Conservation (phyloP, 345 rosid species). For the Populus tremula region DNA sequence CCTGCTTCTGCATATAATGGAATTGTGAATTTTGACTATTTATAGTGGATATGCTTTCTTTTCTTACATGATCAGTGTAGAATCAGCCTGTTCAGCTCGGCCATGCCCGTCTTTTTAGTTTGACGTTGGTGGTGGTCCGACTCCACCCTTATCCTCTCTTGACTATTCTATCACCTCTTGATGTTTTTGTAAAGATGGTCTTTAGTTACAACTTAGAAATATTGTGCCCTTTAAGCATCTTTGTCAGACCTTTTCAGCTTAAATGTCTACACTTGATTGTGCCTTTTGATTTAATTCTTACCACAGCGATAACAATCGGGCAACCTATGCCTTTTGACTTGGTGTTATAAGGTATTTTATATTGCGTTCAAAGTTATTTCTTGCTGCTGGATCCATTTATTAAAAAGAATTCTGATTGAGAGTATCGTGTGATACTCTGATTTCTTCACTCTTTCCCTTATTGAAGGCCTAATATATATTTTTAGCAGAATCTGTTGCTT, state of each 20-base stretch:
- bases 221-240: neutral
- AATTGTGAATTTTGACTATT: neutral
- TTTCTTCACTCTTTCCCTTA: too few relatives aligned
- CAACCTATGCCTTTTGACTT: too few relatives aligned
- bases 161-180: neutral
- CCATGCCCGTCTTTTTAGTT: neutral
- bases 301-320: too few relatives aligned
- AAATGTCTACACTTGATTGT: neutral
- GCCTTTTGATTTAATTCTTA: too few relatives aligned
- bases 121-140: neutral
- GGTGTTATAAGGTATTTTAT: too few relatives aligned
- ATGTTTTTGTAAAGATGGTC: neutral
- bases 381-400: too few relatives aligned
- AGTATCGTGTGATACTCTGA: too few relatives aligned
- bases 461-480: too few relatives aligned
- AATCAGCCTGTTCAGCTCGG: neutral
- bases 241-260: neutral
- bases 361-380: too few relatives aligned
- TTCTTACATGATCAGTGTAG: neutral
- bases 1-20: neutral
- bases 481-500: too few relatives aligned
- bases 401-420: too few relatives aligned
- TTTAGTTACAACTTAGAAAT: neutral
- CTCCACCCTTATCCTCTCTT: neutral
- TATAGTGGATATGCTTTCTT: neutral